Evolutionary conservation across 1,139 yeast species (phyloP).

Genomic region (Debaryomyces sp.): DNA sequence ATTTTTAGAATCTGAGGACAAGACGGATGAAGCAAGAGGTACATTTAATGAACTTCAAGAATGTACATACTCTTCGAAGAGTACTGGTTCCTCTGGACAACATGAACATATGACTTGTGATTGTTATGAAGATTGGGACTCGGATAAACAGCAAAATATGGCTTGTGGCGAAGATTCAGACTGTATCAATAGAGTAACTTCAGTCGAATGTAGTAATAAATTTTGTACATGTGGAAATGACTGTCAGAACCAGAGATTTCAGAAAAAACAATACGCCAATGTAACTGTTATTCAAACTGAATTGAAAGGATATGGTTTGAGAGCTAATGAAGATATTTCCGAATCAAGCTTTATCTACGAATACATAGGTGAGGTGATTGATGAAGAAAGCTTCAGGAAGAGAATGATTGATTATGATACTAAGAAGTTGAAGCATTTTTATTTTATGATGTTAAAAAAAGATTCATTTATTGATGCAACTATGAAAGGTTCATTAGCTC

Average conservation of each 20-base stretch:
- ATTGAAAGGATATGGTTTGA: slow-evolving; percentile 84
- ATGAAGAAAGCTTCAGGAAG: slow-evolving; percentile 67
- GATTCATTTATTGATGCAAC: slow-evolving; percentile 97
- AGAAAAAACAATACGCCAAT: slow-evolving; percentile 66
- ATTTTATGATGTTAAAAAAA: slow-evolving; percentile 95
- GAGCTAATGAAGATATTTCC: slow-evolving; percentile 63
- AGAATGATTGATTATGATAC: slow-evolving; percentile 77
- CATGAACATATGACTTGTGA: slow-evolving; percentile 87
- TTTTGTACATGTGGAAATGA: slow-evolving; percentile 71
- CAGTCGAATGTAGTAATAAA: slow-evolving; percentile 87
- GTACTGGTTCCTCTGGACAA: slow-evolving; percentile 68
- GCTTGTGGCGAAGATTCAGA: slow-evolving; percentile 89
- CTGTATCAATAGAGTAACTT: slow-evolving; percentile 89
- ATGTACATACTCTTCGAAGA: slow-evolving; percentile 63
- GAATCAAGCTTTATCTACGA: slow-evolving; percentile 79
- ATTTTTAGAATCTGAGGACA: slow-evolving; percentile 55
- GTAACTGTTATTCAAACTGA: slow-evolving; percentile 82
- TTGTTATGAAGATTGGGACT: slow-evolving; percentile 59
- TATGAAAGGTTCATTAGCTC: slow-evolving; percentile 78
- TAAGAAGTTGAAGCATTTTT: slow-evolving; percentile 79
- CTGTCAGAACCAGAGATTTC: slow-evolving; percentile 90
- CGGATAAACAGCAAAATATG: slow-evolving; percentile 38
- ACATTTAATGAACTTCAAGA: slow-evolving; percentile 58
- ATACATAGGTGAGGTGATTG: slow-evolving; percentile 92
- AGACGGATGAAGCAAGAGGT: slow-evolving; percentile 68